phyloP scores from a whole-genome alignment of 2,329 filamentous ascomycete genomes.

The Didymella pinodella region DNA sequence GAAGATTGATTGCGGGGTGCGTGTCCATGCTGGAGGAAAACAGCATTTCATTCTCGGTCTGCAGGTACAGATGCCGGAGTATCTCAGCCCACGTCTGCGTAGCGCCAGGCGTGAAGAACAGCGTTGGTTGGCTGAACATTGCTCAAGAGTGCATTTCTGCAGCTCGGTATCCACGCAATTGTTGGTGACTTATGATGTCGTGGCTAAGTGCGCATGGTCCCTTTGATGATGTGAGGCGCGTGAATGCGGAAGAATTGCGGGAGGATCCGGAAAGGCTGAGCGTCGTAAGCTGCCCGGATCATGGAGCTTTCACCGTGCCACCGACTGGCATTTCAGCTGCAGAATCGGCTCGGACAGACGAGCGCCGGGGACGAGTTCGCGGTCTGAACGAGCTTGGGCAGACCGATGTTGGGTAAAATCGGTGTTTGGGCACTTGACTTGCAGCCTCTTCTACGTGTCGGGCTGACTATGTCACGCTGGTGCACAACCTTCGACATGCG shows the following conservation, averaged over 20 bases:
- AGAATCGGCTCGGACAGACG: background rate
- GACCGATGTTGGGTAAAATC: background rate
- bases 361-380: background rate
- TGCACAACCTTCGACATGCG: background rate
- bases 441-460: background rate
- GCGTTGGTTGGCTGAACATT: conserved; percentile 4
- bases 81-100: no score
- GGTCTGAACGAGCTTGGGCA: background rate
- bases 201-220: background rate
- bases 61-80: no score
- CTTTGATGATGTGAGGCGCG: background rate
- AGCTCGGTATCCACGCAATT: background rate
- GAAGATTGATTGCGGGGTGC: no score
- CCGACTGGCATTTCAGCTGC: background rate
- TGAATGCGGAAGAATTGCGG: background rate
- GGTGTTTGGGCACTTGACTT: background rate
- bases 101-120: conserved; percentile 23
- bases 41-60: no score
- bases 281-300: background rate
- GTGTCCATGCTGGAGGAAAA: no score
- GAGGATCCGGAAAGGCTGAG: background rate
- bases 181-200: background rate
- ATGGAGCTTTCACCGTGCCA: background rate
- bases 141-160: background rate
- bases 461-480: background rate